Percentiles rank a stretch among this genome's conserved stretches.
Conservation (phyloP, 2,329 filamentous ascomycete species). For the Tolypocladium tundrense region DNA sequence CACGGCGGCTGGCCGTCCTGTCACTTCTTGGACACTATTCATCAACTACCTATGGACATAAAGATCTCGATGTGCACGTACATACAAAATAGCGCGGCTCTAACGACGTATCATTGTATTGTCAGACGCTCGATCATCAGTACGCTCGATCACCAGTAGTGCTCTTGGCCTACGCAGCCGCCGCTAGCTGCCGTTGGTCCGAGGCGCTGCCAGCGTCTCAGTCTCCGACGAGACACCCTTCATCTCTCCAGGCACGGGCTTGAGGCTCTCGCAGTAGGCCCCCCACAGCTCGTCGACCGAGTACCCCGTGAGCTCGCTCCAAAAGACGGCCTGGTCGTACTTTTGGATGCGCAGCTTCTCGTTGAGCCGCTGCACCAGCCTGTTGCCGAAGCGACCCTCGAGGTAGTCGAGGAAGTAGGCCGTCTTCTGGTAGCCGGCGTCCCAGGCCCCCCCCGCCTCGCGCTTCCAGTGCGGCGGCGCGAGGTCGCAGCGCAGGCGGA, state of each 20-base stretch:
- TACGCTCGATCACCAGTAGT: too few relatives aligned
- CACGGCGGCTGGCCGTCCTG: conserved; percentile 1
- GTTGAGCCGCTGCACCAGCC: conserved; percentile 54
- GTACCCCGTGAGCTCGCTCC: conserved; percentile 57
- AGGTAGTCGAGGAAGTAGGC: conserved; percentile 86
- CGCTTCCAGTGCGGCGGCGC: conserved; percentile 76
- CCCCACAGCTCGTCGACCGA: conserved; percentile 62
- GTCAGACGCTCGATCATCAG: not conserved
- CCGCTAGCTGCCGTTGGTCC: not conserved
- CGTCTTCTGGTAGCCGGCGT: conserved; percentile 81
- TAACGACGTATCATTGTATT: not conserved
- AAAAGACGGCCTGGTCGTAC: conserved; percentile 57
- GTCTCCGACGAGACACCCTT: too few relatives aligned
- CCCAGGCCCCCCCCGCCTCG: conserved; percentile 56
- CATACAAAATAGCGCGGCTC: not conserved
- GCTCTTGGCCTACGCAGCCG: too few relatives aligned
- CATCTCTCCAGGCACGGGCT: not conserved
- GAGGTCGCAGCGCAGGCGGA: conserved; percentile 63
- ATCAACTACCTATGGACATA: not conserved
- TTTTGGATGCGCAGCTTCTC: conserved; percentile 50
- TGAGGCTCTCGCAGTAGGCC: conserved; percentile 47
- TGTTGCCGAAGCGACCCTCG: conserved; percentile 53
- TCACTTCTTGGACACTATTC: not conserved
- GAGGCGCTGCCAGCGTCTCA: too few relatives aligned
- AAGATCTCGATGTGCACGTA: not conserved